Evolutionary conservation across 2,329 filamentous ascomycete genomes (phyloP), one percentile per base, ranked within the genome.

Genomic region (Ceratocystis destructans): DNA sequence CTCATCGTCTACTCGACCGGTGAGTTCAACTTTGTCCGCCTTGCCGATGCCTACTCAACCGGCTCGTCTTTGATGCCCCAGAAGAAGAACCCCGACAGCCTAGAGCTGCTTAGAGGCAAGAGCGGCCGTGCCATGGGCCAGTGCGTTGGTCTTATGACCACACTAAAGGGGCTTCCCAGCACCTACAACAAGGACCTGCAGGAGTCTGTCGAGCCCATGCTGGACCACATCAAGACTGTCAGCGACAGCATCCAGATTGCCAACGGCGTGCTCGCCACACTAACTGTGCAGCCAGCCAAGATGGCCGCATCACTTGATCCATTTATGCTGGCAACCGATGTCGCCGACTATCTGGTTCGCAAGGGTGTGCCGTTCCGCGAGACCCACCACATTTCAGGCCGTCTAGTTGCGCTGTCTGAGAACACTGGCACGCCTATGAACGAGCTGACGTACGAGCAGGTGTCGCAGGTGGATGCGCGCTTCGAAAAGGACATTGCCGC

Each of bases 161-260:
- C 85, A 46, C 80, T 78, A 65, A 82, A 83, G 74, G 87, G 87
- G 66, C 82, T 94, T 33, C 88, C 89, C 1, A 88, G 83, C 55
- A 90, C 88, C 2, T 95, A 95, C 79, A 93, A 95, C 79, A 96
- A 95, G 77, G 90, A 96, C 75, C 77, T 95, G n/a, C 90, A 96
- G 76, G 90, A 96, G 77, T 87, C 84, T 67, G 86, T 89, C 69
- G 88, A 95, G 79, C 87, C 88, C n/a, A 84, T 96, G 77, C 83
- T 96, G 62, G 89, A 95, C 75, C 84, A 87, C 74, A 83, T 92
- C 75, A 89, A 91, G 81, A 93, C 89, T 5, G 81, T 94, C 69
- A 82, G 82, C 66, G 88, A 95, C 78, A 90, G 87, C 72, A 82
- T 95, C 65, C 85, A 87, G 75, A 96, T 96, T 71, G 88, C 89